A percentile compares a stretch with the other conserved stretches of the same genome.
phyloP scores from a whole-genome alignment of 352 stramenopile species.

The Globisporangium orthogonon region DNA sequence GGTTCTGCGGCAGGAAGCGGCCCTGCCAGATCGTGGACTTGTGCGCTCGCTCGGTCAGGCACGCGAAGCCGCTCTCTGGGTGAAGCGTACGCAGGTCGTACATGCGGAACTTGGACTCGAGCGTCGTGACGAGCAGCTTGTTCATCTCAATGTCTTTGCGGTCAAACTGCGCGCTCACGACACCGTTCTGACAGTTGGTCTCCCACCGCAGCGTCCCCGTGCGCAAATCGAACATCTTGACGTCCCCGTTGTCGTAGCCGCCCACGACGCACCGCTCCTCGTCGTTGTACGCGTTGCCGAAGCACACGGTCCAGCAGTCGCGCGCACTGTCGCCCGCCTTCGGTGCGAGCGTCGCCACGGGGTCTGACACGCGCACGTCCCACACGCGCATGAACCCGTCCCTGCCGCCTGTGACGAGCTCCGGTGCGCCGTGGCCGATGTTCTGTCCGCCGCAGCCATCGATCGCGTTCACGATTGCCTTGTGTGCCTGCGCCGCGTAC shows the following conservation, averaged over 20 bases:
- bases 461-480: constrained; percentile 93
- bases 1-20: constrained; percentile 93
- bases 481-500: constrained; percentile 89
- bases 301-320: constrained; percentile 95
- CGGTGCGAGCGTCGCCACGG: constrained; percentile 91
- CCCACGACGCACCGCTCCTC: constrained; percentile 90
- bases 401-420: constrained; percentile 91
- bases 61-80: constrained; percentile 89
- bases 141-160: constrained; percentile 98
- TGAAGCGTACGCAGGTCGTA: constrained; percentile 94
- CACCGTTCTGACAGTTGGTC: constrained; percentile 94
- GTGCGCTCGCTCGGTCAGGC: constrained; percentile 89
- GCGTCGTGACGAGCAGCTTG: constrained; percentile 92
- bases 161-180: constrained; percentile 95
- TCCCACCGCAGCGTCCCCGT: constrained; percentile 93
- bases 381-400: constrained; percentile 96
- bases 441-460: constrained; percentile 92
- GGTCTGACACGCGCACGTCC: constrained; percentile 88
- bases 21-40: constrained; percentile 95
- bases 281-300: constrained; percentile 94
- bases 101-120: constrained; percentile 94
- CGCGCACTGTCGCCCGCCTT: constrained; percentile 68
- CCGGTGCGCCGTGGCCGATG: constrained; percentile 86
- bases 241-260: constrained; percentile 96
- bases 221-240: constrained; percentile 96